Conservation (phyloP, 2,329 filamentous ascomycete species). For the Sordariomycetes sp. region DNA sequence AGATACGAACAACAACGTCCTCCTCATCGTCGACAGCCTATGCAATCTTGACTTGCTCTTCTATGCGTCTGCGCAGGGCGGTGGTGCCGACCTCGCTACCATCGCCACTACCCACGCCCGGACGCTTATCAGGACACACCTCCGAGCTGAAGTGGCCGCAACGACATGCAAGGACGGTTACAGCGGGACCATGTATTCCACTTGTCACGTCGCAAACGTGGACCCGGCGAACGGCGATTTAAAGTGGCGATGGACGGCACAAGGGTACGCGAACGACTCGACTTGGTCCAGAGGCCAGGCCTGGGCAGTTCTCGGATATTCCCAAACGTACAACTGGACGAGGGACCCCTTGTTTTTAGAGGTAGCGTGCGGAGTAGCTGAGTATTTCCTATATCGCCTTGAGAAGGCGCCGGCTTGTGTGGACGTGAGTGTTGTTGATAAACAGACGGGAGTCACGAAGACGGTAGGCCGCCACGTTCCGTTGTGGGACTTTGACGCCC, state of each 20-base stretch:
- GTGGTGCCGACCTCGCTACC: constrained; percentile 12
- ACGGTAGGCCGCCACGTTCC: constrained; percentile 22
- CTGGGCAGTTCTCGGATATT: constrained; percentile 39
- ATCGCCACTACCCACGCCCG: constrained; percentile 26
- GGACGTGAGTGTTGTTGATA: constrained; percentile 9
- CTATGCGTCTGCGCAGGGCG: constrained; percentile 21
- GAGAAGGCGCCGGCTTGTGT: constrained; percentile 19
- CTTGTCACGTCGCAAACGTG: constrained; percentile 39
- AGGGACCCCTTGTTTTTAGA: constrained; percentile 29
- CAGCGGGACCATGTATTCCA: constrained; percentile 18
- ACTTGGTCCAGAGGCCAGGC: constrained; percentile 42
- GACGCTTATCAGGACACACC: constrained; percentile 25
- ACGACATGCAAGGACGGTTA: constrained; percentile 14
- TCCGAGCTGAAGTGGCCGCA: constrained; percentile 16
- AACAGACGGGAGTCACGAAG: not conserved
- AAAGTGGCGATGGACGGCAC: constrained; percentile 34
- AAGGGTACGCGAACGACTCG: constrained; percentile 32
- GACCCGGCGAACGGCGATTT: constrained; percentile 25
- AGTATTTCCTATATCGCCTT: constrained; percentile 36
- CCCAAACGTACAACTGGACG: constrained; percentile 37
- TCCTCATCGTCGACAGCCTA: constrained; percentile 32
- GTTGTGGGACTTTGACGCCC: constrained; percentile 37
- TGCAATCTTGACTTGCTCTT: constrained; percentile 26
- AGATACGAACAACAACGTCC: constrained; percentile 20
- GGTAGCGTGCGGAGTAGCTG: constrained; percentile 31